Percentiles rank a stretch among this genome's conserved stretches.
Conservation (phyloP, 2,329 filamentous ascomycete genomes). For the Fusarium succisae region DNA sequence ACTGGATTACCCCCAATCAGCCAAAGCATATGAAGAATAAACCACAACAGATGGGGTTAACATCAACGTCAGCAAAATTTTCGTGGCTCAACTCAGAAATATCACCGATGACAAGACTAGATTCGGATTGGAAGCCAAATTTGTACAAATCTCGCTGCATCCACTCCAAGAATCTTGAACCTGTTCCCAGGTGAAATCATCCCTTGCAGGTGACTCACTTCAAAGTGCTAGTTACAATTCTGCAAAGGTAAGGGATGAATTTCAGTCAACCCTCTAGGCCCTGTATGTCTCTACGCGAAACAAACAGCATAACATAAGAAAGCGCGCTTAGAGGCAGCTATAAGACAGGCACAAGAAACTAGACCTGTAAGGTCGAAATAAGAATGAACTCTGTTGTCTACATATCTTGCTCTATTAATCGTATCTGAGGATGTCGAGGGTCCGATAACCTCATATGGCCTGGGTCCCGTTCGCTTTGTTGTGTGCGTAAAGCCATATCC, state of each 20-base stretch:
- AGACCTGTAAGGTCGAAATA: background rate
- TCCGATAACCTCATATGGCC: background rate
- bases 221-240: background rate
- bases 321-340: background rate
- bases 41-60: background rate
- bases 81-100: background rate
- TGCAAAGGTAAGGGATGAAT: background rate
- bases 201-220: background rate
- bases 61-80: background rate
- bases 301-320: background rate
- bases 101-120: background rate
- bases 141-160: background rate
- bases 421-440: background rate
- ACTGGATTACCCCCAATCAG: background rate
- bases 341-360: conserved; percentile 3
- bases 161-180: background rate
- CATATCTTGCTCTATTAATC: background rate
- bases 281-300: conserved; percentile 26
- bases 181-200: background rate
- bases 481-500: background rate
- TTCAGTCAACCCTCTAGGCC: background rate
- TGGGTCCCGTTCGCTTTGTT: background rate
- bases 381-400: background rate
- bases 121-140: background rate
- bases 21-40: background rate